phyloP scores from a whole-genome alignment of 768 basidiomycete species.

The Sistotremastrum niveocremeum region DNA sequence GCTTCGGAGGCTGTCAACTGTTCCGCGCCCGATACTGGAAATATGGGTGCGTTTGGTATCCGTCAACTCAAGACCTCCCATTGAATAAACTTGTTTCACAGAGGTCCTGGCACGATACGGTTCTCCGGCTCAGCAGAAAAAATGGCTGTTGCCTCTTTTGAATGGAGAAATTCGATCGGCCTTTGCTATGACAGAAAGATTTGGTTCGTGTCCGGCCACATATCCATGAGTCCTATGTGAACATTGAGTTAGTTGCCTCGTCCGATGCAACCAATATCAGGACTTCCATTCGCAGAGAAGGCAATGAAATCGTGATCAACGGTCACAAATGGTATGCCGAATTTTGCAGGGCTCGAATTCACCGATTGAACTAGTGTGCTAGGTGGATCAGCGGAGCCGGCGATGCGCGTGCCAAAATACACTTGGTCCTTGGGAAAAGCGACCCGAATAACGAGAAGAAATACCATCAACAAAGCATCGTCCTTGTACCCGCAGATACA shows the following conservation, averaged over 20 bases:
- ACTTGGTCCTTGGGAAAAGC: constrained; percentile 92
- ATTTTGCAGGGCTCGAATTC: constrained; percentile 1
- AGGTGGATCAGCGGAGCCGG: constrained; percentile 99
- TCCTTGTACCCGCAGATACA: constrained; percentile 80
- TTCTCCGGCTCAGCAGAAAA: constrained; percentile 78
- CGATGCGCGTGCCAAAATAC: constrained; percentile 77
- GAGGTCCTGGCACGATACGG: constrained; percentile 96
- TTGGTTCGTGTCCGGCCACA: constrained; percentile 35
- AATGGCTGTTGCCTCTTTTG: constrained; percentile 78
- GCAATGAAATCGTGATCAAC: constrained; percentile 81
- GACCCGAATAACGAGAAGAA: constrained; percentile 67
- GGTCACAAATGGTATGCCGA: constrained; percentile 85
- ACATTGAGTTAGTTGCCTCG: constrained; percentile 50
- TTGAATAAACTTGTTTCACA: constrained; percentile 18
- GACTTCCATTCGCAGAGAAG: constrained; percentile 73
- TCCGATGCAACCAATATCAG: constrained; percentile 93
- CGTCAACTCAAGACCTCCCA: not conserved
- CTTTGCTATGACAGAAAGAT: constrained; percentile 95
- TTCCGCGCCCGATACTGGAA: constrained; percentile 93
- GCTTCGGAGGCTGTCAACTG: constrained; percentile 87
- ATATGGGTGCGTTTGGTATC: constrained; percentile 60
- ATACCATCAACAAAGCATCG: constrained; percentile 84
- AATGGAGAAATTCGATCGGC: constrained; percentile 90
- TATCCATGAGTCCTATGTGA: not conserved
- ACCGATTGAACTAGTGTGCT: not conserved